Evolutionary conservation across 2,329 filamentous ascomycete genomes (phyloP).

Genomic region (Nemania diffusa): DNA sequence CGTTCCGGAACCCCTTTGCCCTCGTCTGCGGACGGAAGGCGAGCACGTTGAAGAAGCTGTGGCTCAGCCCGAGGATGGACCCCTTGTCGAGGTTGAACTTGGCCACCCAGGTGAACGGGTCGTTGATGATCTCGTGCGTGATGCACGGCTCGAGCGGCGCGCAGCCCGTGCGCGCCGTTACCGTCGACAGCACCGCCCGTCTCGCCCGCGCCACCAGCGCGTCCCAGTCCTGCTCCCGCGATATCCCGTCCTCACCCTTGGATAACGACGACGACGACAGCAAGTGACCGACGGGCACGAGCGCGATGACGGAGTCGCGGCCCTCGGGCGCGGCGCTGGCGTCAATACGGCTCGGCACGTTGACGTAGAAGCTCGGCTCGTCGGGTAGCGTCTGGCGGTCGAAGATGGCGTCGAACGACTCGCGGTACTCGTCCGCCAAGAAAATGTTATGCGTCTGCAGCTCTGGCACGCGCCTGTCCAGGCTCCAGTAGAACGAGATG

Average conservation of each 20-base stretch:
- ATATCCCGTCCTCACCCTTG: slow-evolving; percentile 48
- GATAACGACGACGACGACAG: slow-evolving; percentile 44
- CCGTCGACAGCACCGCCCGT: slow-evolving; percentile 67
- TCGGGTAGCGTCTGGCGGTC: slow-evolving; percentile 72
- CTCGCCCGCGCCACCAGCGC: slow-evolving; percentile 69
- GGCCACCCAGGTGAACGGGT: slow-evolving; percentile 70
- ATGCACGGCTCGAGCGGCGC: slow-evolving; percentile 60
- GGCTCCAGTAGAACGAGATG: slow-evolving; percentile 81
- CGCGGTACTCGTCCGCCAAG: slow-evolving; percentile 75
- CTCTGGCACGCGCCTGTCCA: slow-evolving; percentile 68
- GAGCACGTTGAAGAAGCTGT: slow-evolving; percentile 79
- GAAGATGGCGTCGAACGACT: slow-evolving; percentile 82
- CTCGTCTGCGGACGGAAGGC: slow-evolving; percentile 71
- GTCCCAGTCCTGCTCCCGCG: slow-evolving; percentile 67
- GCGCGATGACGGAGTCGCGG: slow-evolving; percentile 73
- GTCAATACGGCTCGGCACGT: slow-evolving; percentile 77
- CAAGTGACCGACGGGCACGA: slow-evolving; percentile 78
- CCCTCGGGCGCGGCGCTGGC: slow-evolving; percentile 72
- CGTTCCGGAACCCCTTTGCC: slow-evolving; percentile 58
- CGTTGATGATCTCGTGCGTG: slow-evolving; percentile 71
- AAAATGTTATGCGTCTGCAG: slow-evolving; percentile 81
- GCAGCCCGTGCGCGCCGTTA: slow-evolving; percentile 69
- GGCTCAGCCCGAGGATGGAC: slow-evolving; percentile 76
- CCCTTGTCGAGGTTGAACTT: slow-evolving; percentile 80
- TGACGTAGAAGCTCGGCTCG: slow-evolving; percentile 80